Conservation (phyloP, 78 protist species). For the Goniomonas avonlea region DNA sequence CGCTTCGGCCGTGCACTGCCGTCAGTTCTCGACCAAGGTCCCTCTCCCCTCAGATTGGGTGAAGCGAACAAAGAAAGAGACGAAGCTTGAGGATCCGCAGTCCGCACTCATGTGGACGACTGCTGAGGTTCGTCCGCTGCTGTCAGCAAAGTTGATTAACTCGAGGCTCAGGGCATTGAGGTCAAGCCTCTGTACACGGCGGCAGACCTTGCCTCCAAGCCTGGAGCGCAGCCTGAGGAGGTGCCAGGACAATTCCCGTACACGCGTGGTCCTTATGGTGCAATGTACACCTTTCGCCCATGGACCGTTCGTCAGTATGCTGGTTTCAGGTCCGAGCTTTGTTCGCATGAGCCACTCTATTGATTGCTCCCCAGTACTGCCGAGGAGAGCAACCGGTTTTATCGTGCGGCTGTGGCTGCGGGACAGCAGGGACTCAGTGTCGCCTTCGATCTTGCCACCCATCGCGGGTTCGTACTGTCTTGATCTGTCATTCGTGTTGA, state of each 20-base stretch:
- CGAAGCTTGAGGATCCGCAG: conserved; percentile 34
- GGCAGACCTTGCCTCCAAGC: conserved; percentile 15
- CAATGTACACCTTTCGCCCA: conserved; percentile 89
- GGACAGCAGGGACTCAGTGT: conserved; percentile 73
- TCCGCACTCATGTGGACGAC: conserved; percentile 29
- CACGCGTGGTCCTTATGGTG: conserved; percentile 92
- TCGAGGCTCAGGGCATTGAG: conserved; percentile 35
- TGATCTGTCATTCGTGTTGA: not conserved
- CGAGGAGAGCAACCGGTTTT: conserved; percentile 90
- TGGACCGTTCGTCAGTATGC: conserved; percentile 97
- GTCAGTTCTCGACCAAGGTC: no score
- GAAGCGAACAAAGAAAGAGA: conserved; percentile 59
- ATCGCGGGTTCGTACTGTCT: conserved; percentile 69
- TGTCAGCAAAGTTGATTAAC: not conserved
- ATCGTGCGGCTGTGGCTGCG: conserved; percentile 64
- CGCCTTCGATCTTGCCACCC: conserved; percentile 96
- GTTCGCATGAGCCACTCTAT: not conserved
- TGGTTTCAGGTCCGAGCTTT: no score
- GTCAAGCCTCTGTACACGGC: conserved; percentile 72
- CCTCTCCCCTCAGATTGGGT: no score
- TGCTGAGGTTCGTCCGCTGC: conserved; percentile 35
- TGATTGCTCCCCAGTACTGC: conserved; percentile 63
- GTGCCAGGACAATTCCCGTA: conserved; percentile 84
- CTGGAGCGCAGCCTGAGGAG: not conserved
- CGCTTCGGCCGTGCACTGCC: no score